Base-by-base conservation (phyloP, 1,284 basidiomycete species). In the Xanthoconium separans region DNA sequence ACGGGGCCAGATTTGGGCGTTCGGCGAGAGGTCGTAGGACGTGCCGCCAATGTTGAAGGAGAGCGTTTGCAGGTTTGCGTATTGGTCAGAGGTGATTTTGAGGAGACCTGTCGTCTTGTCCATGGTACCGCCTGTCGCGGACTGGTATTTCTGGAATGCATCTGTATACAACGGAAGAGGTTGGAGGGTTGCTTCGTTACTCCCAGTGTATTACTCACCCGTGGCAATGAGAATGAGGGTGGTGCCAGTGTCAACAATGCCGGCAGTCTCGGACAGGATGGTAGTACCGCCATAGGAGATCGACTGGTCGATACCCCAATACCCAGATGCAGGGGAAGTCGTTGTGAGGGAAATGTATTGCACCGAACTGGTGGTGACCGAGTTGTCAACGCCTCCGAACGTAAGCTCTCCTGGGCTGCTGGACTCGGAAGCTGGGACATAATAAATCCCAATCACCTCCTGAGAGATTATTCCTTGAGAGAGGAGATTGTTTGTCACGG, bases 191-290 rank as follows among this genome's bases (percentile, higher is more conserved):
- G n/a, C n/a, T n/a, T n/a, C n/a, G n/a, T n/a, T n/a, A n/a, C n/a
- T n/a, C n/a, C 70, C 64, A 7, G 75, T 68, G 50, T n/a, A n/a
- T n/a, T n/a, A n/a, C n/a, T n/a, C n/a, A n/a, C n/a, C n/a, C n/a
- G n/a, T n/a, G n/a, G n/a, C n/a, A n/a, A 78, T 58, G 51, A 73
- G 58, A 20, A 77, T 58, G 39, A 79, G 67, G 15, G 78, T 76
- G 18, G 76, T 84, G 43, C 82, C 82, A 9, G 80, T 53, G 27
- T 60, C 59, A 18, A 60, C 24, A 18, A 60, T 29, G 5, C 61
- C 61, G 30, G 76, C 69, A 10, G 74, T 69, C 4, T 58, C 54
- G 4, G 62, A 53, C 50, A 83, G 61, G 41, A 83, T 70, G 0
- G 61, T 58, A 11, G 66, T 63, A 3, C 55, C 34, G 42, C 77